Evolutionary conservation across 805 yeast genomes (phyloP).

Genomic region (Wickerhamomyces queroliae): DNA sequence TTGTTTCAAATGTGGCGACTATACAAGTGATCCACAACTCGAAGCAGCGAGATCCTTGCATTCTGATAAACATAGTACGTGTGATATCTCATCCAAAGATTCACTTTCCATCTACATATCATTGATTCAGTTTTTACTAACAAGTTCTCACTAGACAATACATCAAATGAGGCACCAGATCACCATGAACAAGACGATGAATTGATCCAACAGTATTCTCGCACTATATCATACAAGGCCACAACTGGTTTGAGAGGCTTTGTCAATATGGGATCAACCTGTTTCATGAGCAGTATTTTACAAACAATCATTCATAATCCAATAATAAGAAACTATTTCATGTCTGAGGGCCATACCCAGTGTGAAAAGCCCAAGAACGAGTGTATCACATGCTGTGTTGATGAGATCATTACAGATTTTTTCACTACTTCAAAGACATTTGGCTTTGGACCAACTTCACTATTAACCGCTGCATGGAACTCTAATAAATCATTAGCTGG

Average conservation of each 20-base stretch:
- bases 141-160: slow-evolving; percentile 8
- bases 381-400: slow-evolving; percentile 85
- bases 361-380: slow-evolving; percentile 35
- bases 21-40: slow-evolving; percentile 54
- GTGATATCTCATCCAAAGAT: no score
- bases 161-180: slow-evolving; percentile 21
- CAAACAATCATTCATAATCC: slow-evolving; percentile 93
- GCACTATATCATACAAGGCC: slow-evolving; percentile 38
- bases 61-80: not conserved
- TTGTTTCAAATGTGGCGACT: slow-evolving; percentile 76
- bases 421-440: slow-evolving; percentile 56
- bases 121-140: slow-evolving; percentile 20
- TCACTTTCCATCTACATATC: no score
- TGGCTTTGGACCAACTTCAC: slow-evolving; percentile 77
- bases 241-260: slow-evolving; percentile 82
- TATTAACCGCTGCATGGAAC: slow-evolving; percentile 84
- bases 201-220: slow-evolving; percentile 27
- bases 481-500: slow-evolving; percentile 85
- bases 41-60: slow-evolving; percentile 42
- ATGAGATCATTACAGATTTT: slow-evolving; percentile 68
- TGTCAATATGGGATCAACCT: slow-evolving; percentile 93
- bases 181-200: slow-evolving; percentile 22
- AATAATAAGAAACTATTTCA: slow-evolving; percentile 67
- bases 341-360: slow-evolving; percentile 65
- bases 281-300: slow-evolving; percentile 91